Base-by-base conservation (phyloP, 208 protist genomes). In the Zelonia costaricensis region DNA sequence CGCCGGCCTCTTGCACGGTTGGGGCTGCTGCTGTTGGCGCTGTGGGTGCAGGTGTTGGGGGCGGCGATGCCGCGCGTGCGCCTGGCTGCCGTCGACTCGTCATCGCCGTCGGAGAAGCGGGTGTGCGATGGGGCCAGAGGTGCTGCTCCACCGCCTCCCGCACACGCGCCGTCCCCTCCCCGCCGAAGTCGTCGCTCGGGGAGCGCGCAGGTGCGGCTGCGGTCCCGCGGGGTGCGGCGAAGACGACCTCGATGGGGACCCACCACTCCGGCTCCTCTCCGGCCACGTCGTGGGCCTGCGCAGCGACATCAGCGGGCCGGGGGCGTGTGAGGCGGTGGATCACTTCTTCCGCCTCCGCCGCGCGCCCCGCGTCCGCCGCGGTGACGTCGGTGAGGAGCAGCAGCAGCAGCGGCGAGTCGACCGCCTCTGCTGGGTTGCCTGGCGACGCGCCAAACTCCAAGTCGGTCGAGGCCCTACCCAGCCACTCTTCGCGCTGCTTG, bases 91-190 rank as follows among this genome's bases (percentile, higher is more conserved):
- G 33, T 38, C 18, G 33, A 9, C 8, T 35, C 23, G 30, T 22
- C 3, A 5, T 10, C 7, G 33, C 18, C 49, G 33, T 18, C 38
- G n/a, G 16, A 40, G 49, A 5, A 20, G 31, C 18, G 18, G 51
- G 20, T 5, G 51, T 30, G 5, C 69, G 59, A n/a, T 60, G 62
- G 39, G 61, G 79, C 86, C 86, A 92, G 6, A 77, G 40, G 35
- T 89, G 78, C 57, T 92, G 86, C 38, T 78, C 52, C 38, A 92
- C 47, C 0, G 78, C 74, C 31, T 92, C 82, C 10, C 48, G 47
- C 18, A 92, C 42, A 28, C 82, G 74, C 1, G 57, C 46, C 22
- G 31, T 6, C 12, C 73, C 75, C n/a, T 84, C 67, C 33, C 49
- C 27, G 3, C 48, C 47, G 4, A n/a, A 27, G 25, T 33, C 38